Percentiles rank a stretch among this genome's conserved stretches.
phyloP scores from a whole-genome alignment of 1,284 basidiomycete species.

The Ustilago cynodontis region DNA sequence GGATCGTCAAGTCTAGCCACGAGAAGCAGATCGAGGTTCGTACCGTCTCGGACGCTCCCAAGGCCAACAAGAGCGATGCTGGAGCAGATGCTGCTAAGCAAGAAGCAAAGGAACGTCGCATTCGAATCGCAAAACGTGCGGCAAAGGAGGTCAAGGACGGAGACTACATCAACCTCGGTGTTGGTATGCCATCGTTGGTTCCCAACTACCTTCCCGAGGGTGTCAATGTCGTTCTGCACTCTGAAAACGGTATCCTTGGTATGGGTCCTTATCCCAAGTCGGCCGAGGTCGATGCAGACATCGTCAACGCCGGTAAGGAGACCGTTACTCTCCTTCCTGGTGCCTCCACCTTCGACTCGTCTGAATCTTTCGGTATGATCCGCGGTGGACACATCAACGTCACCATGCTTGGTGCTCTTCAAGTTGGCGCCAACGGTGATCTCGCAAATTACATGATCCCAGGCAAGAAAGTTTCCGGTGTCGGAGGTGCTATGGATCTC shows the following conservation, averaged over 20 bases:
- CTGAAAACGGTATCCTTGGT: conserved; percentile 67
- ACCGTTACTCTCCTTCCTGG: conserved; percentile 83
- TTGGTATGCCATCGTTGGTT: conserved; percentile 66
- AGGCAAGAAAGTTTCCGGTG: conserved; percentile 81
- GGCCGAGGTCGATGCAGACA: conserved; percentile 65
- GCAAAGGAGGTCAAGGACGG: conserved; percentile 65
- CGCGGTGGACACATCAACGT: conserved; percentile 93
- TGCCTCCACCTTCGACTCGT: conserved; percentile 90
- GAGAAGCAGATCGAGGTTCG: conserved; percentile 64
- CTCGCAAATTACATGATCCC: conserved; percentile 99
- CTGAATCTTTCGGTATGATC: conserved; percentile 95
- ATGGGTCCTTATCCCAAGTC: conserved; percentile 66
- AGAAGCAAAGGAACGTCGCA: conserved; percentile 45
- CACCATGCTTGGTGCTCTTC: conserved; percentile 90
- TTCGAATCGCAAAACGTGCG: conserved; percentile 59
- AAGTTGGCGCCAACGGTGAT: conserved; percentile 92
- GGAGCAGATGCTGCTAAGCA: conserved; percentile 34
- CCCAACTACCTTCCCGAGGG: conserved; percentile 65
- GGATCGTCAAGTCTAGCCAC: conserved; percentile 55
- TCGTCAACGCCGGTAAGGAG: conserved; percentile 86
- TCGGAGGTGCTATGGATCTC: conserved; percentile 93
- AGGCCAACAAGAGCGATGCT: conserved; percentile 14
- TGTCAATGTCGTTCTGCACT: conserved; percentile 63
- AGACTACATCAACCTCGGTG: conserved; percentile 67
- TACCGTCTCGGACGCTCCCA: conserved; percentile 51